These are phyloP conservation scores for Coemansia sp. DNA, from an alignment of 192 early-diverging fungal genomes.

Conservation along the genomic window DNA sequence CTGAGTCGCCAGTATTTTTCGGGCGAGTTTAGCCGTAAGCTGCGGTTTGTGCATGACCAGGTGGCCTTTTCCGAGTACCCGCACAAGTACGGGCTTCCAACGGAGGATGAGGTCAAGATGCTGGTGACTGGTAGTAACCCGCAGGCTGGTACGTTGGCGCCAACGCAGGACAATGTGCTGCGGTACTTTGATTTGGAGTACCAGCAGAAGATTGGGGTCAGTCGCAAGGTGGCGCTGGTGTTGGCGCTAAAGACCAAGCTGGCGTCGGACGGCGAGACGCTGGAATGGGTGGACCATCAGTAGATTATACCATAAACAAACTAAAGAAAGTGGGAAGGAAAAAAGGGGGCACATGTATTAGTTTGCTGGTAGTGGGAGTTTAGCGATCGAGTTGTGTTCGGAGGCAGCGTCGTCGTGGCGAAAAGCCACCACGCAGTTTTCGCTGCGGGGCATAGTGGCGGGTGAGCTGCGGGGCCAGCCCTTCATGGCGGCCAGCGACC, in stretches of 20 bases:
- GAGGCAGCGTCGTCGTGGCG: too few relatives aligned
- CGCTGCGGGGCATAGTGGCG: neutral
- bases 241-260: too few relatives aligned
- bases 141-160: conserved; percentile 55
- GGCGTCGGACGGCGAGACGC: too few relatives aligned
- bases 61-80: conserved; percentile 53
- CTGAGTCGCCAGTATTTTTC: conserved; percentile 57
- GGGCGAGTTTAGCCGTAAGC: conserved; percentile 6
- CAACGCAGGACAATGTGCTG: conserved; percentile 53
- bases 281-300: too few relatives aligned
- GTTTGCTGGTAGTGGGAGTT: neutral
- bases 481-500: conserved; percentile 5
- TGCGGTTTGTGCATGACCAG: conserved; percentile 37
- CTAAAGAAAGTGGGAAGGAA: too few relatives aligned
- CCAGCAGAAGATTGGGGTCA: conserved; percentile 61
- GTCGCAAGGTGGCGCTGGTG: conserved; percentile 52
- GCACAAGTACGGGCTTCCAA: conserved; percentile 59
- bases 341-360: too few relatives aligned
- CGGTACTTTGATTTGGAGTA: conserved; percentile 57
- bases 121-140: conserved; percentile 61
- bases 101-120: conserved; percentile 58
- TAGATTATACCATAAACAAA: too few relatives aligned
- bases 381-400: conserved; percentile 1
- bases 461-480: neutral
- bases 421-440: too few relatives aligned